Conservation (phyloP, 2,329 filamentous ascomycete genomes). For the Tolypocladium endophyticum region DNA sequence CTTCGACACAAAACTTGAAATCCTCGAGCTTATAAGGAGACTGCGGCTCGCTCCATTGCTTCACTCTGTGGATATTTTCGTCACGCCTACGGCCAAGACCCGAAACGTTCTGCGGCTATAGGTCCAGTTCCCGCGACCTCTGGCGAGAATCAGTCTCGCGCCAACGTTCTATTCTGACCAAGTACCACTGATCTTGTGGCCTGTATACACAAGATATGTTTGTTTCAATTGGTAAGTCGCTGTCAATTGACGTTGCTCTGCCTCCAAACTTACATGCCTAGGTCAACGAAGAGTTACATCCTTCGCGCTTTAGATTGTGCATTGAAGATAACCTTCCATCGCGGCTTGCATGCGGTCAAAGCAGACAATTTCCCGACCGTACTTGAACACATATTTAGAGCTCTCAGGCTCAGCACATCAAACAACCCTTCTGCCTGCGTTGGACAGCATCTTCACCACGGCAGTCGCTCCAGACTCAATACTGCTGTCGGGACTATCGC, state of each 20-base stretch:
- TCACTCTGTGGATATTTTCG: not conserved
- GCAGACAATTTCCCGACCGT: too few species aligned
- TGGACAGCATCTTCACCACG: not conserved
- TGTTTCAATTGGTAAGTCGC: not conserved
- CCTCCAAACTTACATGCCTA: not conserved
- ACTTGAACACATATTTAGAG: not conserved
- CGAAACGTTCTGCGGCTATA: not conserved
- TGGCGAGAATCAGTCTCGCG: not conserved
- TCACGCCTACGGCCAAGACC: not conserved
- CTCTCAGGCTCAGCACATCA: not conserved
- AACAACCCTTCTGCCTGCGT: not conserved
- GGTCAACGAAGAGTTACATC: not conserved
- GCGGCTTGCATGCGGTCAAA: not conserved
- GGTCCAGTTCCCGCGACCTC: not conserved
- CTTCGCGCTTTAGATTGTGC: not conserved
- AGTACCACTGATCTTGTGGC: not conserved
- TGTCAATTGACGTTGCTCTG: not conserved
- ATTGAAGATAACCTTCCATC: not conserved
- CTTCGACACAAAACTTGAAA: slow-evolving; percentile 3
- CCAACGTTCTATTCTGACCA: not conserved
- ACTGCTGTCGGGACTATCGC: not conserved
- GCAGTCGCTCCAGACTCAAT: not conserved
- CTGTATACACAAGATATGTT: not conserved
- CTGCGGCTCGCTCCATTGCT: not conserved
- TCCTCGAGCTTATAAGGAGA: too few species aligned